phyloP scores from a whole-genome alignment of 2,329 filamentous ascomycete species.

The Talaromyces sp. region DNA sequence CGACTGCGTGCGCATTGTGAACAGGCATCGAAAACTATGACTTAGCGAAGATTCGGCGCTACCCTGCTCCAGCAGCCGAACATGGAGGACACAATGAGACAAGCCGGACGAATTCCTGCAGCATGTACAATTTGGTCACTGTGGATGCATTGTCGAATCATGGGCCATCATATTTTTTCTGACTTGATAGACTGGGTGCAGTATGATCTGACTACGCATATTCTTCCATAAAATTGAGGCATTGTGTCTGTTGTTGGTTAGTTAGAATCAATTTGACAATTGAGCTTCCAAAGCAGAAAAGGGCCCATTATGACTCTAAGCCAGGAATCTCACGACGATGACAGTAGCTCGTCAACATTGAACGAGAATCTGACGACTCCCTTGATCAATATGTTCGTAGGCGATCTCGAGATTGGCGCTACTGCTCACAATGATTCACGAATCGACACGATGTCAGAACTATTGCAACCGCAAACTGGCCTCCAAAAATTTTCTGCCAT shows the following conservation, averaged over 20 bases:
- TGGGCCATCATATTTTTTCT: neutral
- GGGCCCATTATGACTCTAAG: neutral
- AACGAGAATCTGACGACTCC: neutral
- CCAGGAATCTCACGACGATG: neutral
- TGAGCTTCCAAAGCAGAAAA: neutral
- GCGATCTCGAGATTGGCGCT: neutral
- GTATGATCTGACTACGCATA: neutral
- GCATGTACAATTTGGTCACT: neutral
- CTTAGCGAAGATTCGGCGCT: neutral
- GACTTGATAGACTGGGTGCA: neutral
- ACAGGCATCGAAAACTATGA: neutral
- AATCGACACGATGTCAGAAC: neutral
- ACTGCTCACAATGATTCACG: neutral
- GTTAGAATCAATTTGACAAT: neutral
- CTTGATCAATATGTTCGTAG: neutral
- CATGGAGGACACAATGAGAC: neutral
- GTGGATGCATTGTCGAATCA: neutral
- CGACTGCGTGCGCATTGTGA: neutral
- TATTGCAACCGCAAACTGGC: neutral
- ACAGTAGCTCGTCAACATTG: neutral
- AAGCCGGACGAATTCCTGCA: neutral
- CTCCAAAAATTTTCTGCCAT: constrained; percentile 30
- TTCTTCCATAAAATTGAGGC: neutral
- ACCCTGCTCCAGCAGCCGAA: neutral
- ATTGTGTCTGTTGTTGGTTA: neutral